Base-by-base conservation (phyloP, 108 stramenopile species). In the Pseudonitzschia delicatissima region DNA sequence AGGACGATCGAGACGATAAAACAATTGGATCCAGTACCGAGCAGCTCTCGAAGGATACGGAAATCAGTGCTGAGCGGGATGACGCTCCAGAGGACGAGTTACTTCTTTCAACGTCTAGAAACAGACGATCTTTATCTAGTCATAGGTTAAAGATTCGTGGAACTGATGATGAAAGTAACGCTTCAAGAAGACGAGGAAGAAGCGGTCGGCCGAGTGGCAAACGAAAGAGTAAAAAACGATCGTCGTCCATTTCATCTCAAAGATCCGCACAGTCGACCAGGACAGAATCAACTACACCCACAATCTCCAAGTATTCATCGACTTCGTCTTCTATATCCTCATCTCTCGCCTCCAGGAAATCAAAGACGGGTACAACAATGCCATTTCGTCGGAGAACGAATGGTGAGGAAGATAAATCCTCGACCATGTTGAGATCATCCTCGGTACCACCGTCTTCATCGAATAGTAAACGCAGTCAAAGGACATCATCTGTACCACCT, bases 401-500 rank as follows among this genome's bases (percentile, higher is more conserved):
- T 55, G 26, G 5, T n/a, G n/a, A 55, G 2, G 27, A 31, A n/a
- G 12, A 13, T 4, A 31, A 31, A 34, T 33, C n/a, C 11, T 55
- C 53, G 15, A 34, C 8, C 3, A 23, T 11, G 33, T 31, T 6
- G 6, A 31, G 53, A 55, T 55, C 53, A 31, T 55, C 53, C 27
- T 61, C 59, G 36, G 36, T 42, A 37, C 59, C 36, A 26, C 59
- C 23, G 20, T 26, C 59, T 12, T 39, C 20, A 35, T 21, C 59
- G 25, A 18, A 42, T 18, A 61, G 40, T 23, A 42, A 61, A 61
- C 36, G 59, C 5, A 61, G 27, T 36, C 40, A 39, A 12, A 25
- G 59, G 34, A 42, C 59, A 40, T 40, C 34, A 20, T 61, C 59
- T 3, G 35, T 61, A 8, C 59, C 59, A 61, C 59, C 58, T 39